Base-by-base conservation (phyloP, 179 eudicot species). In the Vitellaria paradoxa region DNA sequence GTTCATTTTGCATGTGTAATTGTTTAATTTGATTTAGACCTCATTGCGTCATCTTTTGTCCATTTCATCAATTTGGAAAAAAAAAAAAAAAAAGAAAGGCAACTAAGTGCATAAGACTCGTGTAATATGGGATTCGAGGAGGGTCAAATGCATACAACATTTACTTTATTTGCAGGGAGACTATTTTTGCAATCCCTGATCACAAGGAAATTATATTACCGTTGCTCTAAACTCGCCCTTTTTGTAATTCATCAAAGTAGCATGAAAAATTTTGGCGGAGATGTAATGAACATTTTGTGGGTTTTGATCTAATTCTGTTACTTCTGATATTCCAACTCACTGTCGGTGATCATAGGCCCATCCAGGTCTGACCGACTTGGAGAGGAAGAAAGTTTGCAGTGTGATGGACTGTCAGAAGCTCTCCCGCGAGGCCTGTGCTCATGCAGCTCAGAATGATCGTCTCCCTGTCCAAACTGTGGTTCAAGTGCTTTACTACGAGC, bases 391-490 rank as follows among this genome's bases (percentile, higher is more conserved):
- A 82, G 87, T 96, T 10, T 94, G 97, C 92, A 84, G 97, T 75
- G 81, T 91, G 64, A 94, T 96, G 99, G 96, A 94, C 87, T 96
- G 99, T 74, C 98, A 92, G 72, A 96, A 91, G 84, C 89, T 96
- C 13, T 96, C 99, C 0, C 77, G 97, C 0, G 99, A 96, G 79
- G 99, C 99, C 49, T 96, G 98, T 70, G 99, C 96, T n/a, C 99
- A 94, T 57, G 99, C 97, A 0, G 99, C 99, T 69, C 99, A 96
- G 46, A 96, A 94, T 21, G 93, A 92, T 72, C 85, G 99, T 6
- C 93, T 96, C 15, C 99, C 99, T 0, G 97, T 86, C 13, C 99
- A 96, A 81, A 96, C 96, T 0, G 98, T 91, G 0, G 98, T 96
- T 55, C 99, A 96, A 88, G 99, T 92, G 9, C 98, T 94, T 8